A percentile compares a stretch with the other conserved stretches of the same genome.
Evolutionary conservation across 106 monocot genomes (phyloP).

Genomic region (Gastrodia elata): DNA sequence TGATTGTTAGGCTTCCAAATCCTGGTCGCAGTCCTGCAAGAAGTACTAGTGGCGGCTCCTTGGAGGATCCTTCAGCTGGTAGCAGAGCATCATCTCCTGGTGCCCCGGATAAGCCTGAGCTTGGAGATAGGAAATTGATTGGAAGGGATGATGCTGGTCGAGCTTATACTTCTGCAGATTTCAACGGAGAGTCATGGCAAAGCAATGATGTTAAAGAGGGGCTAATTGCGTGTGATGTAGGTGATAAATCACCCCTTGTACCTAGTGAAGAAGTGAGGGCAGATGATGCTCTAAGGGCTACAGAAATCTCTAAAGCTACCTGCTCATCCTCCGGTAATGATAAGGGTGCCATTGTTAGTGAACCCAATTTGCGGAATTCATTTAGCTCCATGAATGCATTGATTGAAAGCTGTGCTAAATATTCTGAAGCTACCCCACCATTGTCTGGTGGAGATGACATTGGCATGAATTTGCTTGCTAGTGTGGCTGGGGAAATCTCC

Average conservation of each 20-base stretch:
- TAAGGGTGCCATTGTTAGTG: conserved; percentile 18
- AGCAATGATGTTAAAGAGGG: conserved; percentile 35
- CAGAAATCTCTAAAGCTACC: conserved; percentile 15
- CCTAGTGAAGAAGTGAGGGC: conserved; percentile 25
- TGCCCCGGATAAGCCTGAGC: conserved; percentile 28
- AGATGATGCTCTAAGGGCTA: conserved; percentile 19
- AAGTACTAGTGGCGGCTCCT: conserved; percentile 31
- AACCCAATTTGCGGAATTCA: conserved; percentile 30
- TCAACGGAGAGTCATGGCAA: conserved; percentile 31
- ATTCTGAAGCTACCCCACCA: conserved; percentile 41
- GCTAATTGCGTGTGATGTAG: conserved; percentile 26
- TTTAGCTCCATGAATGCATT: conserved; percentile 65
- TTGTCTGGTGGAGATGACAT: conserved; percentile 54
- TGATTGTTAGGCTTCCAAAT: conserved; percentile 84
- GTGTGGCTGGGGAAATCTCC: conserved; percentile 76
- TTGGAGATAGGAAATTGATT: conserved; percentile 25
- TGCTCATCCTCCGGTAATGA: conserved; percentile 24
- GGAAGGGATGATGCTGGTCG: conserved; percentile 27
- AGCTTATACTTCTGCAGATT: conserved; percentile 24
- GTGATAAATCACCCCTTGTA: conserved; percentile 19
- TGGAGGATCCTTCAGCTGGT: conserved; percentile 39
- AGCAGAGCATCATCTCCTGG: conserved; percentile 61
- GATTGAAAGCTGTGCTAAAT: conserved; percentile 63
- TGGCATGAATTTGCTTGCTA: conserved; percentile 74
- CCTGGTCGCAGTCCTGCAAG: conserved; percentile 49